A percentile compares a stretch with the other conserved stretches of the same genome.
Evolutionary conservation across 1,284 basidiomycete species (phyloP).

Genomic region (Moesziomyces sp.): DNA sequence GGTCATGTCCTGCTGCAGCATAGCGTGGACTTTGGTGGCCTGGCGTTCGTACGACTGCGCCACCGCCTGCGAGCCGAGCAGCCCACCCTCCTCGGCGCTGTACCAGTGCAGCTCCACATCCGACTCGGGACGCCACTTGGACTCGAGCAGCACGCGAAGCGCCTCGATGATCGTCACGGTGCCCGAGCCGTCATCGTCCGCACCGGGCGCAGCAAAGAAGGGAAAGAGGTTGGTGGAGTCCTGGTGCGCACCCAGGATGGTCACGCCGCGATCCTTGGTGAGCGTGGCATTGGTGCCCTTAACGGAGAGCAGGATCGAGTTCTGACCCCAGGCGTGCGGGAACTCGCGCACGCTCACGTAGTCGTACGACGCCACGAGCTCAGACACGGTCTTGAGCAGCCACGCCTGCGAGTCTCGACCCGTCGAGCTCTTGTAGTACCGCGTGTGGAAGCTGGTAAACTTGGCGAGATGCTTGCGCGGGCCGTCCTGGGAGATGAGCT

Average conservation of each 20-base stretch:
- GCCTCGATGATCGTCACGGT: conserved; percentile 90
- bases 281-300: conserved; percentile 42
- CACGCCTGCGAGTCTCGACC: conserved; percentile 81
- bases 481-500: conserved; percentile 46
- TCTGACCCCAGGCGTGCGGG: conserved; percentile 89
- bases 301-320: conserved; percentile 76
- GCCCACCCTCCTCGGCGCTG: conserved; percentile 90
- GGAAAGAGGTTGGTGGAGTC: conserved; percentile 73
- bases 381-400: conserved; percentile 71
- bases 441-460: conserved; percentile 71
- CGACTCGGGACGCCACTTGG: conserved; percentile 78
- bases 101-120: conserved; percentile 97
- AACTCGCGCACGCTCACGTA: conserved; percentile 82
- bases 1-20: conserved; percentile 73
- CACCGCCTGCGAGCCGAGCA: conserved; percentile 92
- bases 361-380: conserved; percentile 20
- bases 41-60: conserved; percentile 79
- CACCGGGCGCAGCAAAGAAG: conserved; percentile 65
- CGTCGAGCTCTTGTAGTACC: conserved; percentile 74
- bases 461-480: conserved; percentile 65
- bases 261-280: conserved; percentile 68
- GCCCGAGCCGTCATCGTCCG: conserved; percentile 89
- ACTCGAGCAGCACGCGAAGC: conserved; percentile 82
- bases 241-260: conserved; percentile 84
- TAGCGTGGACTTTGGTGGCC: conserved; percentile 77